Conservation (phyloP, 257 asterid genomes). For the Jacaranda mimosifolia region DNA sequence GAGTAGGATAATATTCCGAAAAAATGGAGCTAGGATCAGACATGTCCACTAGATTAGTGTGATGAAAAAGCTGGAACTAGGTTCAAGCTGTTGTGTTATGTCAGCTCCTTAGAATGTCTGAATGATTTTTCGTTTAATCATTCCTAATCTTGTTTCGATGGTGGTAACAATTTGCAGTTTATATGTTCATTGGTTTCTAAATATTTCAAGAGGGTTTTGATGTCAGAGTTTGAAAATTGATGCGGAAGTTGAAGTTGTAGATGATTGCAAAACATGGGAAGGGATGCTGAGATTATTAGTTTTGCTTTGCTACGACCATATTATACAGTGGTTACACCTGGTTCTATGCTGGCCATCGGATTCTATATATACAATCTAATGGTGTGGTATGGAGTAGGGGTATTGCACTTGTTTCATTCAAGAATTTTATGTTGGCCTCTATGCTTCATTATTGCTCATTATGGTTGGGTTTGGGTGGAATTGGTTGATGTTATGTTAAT, state of each 20-base stretch:
- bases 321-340: no score
- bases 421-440: background rate
- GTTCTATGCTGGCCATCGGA: no score
- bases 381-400: no score
- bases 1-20: constrained; percentile 10
- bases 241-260: no score
- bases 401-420: background rate
- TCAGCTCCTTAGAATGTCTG: constrained; percentile 17
- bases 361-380: no score
- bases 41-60: constrained; percentile 3
- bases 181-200: background rate
- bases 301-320: no score
- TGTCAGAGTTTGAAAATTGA: no score
- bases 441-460: background rate
- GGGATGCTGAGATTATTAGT: no score
- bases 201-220: no score
- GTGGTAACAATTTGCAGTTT: background rate
- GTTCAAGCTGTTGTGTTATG: constrained; percentile 9
- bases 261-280: no score
- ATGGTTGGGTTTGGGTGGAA: background rate
- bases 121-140: constrained; percentile 9
- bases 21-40: constrained; percentile 8
- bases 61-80: constrained; percentile 5
- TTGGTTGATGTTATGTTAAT: background rate
- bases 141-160: background rate